These are phyloP conservation scores for Raffaelea albimanens DNA, from an alignment of 2,329 filamentous ascomycete genomes.

Conservation along the genomic window DNA sequence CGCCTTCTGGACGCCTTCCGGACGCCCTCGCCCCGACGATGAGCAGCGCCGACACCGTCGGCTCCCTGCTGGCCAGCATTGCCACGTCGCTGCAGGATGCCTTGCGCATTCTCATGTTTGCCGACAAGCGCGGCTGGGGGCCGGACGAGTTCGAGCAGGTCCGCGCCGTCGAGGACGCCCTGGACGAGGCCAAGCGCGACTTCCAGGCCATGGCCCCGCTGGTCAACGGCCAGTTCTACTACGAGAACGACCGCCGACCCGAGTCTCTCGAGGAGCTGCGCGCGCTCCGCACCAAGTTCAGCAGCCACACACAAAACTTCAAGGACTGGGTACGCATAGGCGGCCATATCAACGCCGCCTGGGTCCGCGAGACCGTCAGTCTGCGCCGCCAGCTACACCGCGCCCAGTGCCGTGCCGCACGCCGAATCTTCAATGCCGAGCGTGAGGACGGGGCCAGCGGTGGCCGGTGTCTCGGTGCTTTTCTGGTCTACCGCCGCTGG, in stretches of 20 bases:
- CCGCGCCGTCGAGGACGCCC: constrained; percentile 41
- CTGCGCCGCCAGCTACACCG: constrained; percentile 44
- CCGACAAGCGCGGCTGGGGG: constrained; percentile 50
- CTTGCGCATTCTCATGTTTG: constrained; percentile 43
- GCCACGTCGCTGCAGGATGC: constrained; percentile 43
- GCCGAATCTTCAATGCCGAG: constrained; percentile 44
- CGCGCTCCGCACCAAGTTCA: constrained; percentile 33
- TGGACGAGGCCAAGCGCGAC: constrained; percentile 51
- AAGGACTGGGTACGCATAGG: constrained; percentile 45
- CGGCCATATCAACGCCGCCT: constrained; percentile 45
- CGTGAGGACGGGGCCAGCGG: constrained; percentile 28
- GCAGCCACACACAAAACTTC: constrained; percentile 38
- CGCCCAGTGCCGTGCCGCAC: constrained; percentile 46
- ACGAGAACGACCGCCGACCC: constrained; percentile 46
- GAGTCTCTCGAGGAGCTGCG: constrained; percentile 43
- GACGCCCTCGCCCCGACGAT: background rate
- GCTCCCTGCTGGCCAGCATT: constrained; percentile 48
- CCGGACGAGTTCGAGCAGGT: constrained; percentile 51
- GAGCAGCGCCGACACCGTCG: constrained; percentile 36
- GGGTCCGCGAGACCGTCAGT: constrained; percentile 41
- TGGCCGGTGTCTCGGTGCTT: constrained; percentile 45
- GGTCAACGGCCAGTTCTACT: constrained; percentile 47
- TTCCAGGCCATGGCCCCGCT: constrained; percentile 48
- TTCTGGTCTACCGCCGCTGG: constrained; percentile 42
- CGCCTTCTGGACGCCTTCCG: too few species aligned